Evolutionary conservation across 164 flowering plant genomes (phyloP).

Genomic region (Chimonanthus praecox): DNA sequence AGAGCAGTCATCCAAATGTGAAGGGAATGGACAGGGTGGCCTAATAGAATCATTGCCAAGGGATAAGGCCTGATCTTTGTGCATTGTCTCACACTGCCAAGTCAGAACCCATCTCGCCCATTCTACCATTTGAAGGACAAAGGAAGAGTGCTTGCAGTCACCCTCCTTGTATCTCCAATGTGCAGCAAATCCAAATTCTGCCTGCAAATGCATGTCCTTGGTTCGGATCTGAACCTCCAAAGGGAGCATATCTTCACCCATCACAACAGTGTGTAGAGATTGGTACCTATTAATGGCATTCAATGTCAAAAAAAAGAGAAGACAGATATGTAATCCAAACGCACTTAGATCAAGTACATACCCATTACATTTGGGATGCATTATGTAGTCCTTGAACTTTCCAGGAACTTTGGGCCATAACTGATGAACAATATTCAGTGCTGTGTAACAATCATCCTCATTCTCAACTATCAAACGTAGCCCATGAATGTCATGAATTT

Average conservation of each 20-base stretch:
- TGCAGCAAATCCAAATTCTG: slow-evolving; percentile 96
- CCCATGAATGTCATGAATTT: slow-evolving; percentile 92
- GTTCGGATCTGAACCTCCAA: slow-evolving; percentile 96
- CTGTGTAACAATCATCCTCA: slow-evolving; percentile 78
- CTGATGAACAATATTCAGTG: slow-evolving; percentile 58
- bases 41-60: slow-evolving; percentile 38
- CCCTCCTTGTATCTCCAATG: slow-evolving; percentile 99
- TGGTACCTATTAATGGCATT: slow-evolving; percentile 50
- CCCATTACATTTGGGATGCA: slow-evolving; percentile 82
- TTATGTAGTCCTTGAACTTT: slow-evolving; percentile 82
- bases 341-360: slow-evolving; percentile 23
- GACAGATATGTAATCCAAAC: neutral
- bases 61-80: slow-evolving; percentile 39
- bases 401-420: slow-evolving; percentile 87
- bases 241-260: slow-evolving; percentile 67
- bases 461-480: slow-evolving; percentile 77
- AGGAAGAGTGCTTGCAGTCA: slow-evolving; percentile 61
- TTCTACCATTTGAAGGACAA: slow-evolving; percentile 93
- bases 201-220: slow-evolving; percentile 86
- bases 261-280: slow-evolving; percentile 91
- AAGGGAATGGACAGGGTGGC: slow-evolving; percentile 83
- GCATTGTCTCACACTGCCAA: slow-evolving; percentile 84
- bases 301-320: slow-evolving; percentile 4
- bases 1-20: slow-evolving; percentile 74
- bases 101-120: slow-evolving; percentile 93